Evolutionary conservation across 83 land plant genomes (phyloP).

Genomic region (Thuja plicata): DNA sequence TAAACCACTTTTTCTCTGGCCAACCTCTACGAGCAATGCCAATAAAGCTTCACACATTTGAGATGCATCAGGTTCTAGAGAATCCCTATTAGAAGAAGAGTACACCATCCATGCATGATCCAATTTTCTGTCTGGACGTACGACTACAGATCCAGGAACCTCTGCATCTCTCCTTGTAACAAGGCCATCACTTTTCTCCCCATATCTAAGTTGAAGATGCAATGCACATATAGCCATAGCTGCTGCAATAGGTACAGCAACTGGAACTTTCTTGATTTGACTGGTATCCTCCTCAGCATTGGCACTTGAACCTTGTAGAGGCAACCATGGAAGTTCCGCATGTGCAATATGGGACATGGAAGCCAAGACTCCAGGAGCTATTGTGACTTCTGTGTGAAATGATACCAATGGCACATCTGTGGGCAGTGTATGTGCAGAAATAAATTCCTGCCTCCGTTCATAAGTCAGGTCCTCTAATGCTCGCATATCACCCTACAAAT

Average conservation of each 20-base stretch:
- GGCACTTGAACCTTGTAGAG: constrained; percentile 7
- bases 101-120: constrained; percentile 99
- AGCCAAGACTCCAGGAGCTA: constrained; percentile 69
- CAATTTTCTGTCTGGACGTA: constrained; percentile 73
- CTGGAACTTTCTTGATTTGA: constrained; percentile 64
- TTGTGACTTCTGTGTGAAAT: constrained; percentile 91
- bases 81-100: constrained; percentile 56
- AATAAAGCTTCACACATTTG: constrained; percentile 94
- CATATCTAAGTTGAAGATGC: constrained; percentile 80
- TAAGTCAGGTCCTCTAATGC: constrained; percentile 95
- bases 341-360: constrained; percentile 93
- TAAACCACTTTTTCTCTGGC: constrained; percentile 39
- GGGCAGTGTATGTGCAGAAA: constrained; percentile 71
- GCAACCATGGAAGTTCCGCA: constrained; percentile 83
- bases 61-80: constrained; percentile 71
- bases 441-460: constrained; percentile 77
- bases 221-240: constrained; percentile 96
- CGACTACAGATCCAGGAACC: constrained; percentile 95
- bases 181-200: constrained; percentile 98
- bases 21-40: constrained; percentile 73
- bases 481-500: constrained; percentile 80
- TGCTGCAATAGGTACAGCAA: constrained; percentile 92
- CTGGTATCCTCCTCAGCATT: constrained; percentile 29
- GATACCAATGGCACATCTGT: constrained; percentile 81
- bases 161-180: constrained; percentile 93